phyloP scores from a whole-genome alignment of 1,284 basidiomycete species.

The Cutaneotrichosporon mucoides region DNA sequence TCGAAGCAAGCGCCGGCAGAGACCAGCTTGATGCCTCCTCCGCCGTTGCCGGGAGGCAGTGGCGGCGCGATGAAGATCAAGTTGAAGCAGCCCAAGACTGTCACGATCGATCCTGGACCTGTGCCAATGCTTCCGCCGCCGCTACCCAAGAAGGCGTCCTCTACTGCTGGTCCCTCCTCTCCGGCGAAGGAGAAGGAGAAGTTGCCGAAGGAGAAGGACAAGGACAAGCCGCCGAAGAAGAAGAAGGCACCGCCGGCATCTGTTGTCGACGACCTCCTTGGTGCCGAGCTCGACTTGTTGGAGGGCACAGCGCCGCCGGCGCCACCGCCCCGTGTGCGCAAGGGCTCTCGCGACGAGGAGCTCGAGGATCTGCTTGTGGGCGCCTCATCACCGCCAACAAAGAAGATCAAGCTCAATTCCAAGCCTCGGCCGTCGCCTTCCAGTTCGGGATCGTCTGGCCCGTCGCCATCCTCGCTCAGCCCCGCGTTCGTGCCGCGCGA shows the following conservation, averaged over 20 bases:
- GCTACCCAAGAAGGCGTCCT: constrained; percentile 20
- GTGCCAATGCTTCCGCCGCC: constrained; percentile 43
- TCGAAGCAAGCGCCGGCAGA: background rate
- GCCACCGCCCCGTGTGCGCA: background rate
- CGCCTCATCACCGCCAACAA: constrained; percentile 20
- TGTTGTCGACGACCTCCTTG: constrained; percentile 41
- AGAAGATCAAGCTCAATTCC: constrained; percentile 33
- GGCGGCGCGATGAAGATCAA: constrained; percentile 27
- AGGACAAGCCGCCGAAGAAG: constrained; percentile 1
- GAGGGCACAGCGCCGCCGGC: constrained; percentile 12
- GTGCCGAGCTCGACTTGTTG: constrained; percentile 46
- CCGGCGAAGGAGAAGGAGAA: constrained; percentile 14
- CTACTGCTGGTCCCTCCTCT: background rate
- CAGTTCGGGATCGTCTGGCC: background rate
- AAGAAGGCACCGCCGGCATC: constrained; percentile 6
- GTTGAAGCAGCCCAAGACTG: constrained; percentile 33
- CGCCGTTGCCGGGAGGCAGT: constrained; percentile 6
- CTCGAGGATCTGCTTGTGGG: constrained; percentile 31
- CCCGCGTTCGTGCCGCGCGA: background rate
- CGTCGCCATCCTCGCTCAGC: background rate
- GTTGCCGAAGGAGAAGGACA: constrained; percentile 8
- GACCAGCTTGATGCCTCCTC: constrained; percentile 18
- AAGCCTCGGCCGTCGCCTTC: constrained; percentile 1
- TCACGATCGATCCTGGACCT: constrained; percentile 23
- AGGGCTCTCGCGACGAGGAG: constrained; percentile 6